phyloP scores from a whole-genome alignment of 2,329 filamentous ascomycete species.

The Fusarium nanum region DNA sequence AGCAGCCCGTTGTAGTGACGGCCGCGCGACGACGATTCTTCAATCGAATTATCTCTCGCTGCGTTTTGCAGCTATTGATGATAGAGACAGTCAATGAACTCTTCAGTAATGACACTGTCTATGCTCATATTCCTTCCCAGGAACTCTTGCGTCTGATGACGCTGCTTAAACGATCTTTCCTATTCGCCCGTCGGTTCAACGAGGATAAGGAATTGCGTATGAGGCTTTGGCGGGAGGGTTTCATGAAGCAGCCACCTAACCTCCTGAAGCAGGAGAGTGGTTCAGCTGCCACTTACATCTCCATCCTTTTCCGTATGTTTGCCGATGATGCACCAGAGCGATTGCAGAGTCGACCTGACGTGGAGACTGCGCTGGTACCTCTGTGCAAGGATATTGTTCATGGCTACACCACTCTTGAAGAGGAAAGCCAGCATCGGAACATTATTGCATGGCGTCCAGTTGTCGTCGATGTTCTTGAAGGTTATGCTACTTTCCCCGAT shows the following conservation, averaged over 20 bases:
- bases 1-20: conserved; percentile 91
- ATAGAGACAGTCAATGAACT: conserved; percentile 99
- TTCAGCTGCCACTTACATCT: conserved; percentile 92
- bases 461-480: conserved; percentile 95
- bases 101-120: conserved; percentile 96
- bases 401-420: conserved; percentile 86
- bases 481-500: conserved; percentile 85
- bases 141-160: conserved; percentile 94
- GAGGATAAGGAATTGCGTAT: conserved; percentile 96
- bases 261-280: conserved; percentile 96
- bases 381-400: conserved; percentile 94
- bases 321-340: conserved; percentile 88
- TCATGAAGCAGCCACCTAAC: conserved; percentile 99
- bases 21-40: conserved; percentile 94
- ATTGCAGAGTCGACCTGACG: conserved; percentile 80
- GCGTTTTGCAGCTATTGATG: conserved; percentile 97
- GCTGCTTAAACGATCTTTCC: conserved; percentile 93
- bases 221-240: conserved; percentile 94
- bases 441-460: conserved; percentile 97
- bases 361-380: conserved; percentile 91
- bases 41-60: conserved; percentile 99
- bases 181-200: conserved; percentile 98
- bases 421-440: conserved; percentile 96
- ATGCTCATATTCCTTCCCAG: conserved; percentile 88
- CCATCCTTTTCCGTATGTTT: conserved; percentile 97